Evolutionary conservation across 2,329 filamentous ascomycete species (phyloP), one percentile per base, ranked within the genome.

Genomic region (Zymoseptoria pseudotritici): DNA sequence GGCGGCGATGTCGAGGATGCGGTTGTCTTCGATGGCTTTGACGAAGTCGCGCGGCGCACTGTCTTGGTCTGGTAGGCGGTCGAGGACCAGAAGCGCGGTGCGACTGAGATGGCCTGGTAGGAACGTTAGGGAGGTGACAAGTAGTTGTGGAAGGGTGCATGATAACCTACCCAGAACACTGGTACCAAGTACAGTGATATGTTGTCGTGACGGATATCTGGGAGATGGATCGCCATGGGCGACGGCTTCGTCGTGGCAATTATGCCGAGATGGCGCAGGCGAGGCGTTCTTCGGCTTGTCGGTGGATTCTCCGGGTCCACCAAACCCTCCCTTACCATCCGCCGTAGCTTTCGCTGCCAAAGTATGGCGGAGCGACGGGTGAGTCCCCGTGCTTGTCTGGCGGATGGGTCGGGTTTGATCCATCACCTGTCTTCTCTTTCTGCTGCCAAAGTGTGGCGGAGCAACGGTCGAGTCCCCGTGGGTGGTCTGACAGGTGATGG

Each of bases 21-120:
- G 67, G 56, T 73, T 68, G 36, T 66, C 62, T n/a, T 66, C 62
- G 31, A 74, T 64, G 13, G 29, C 57, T 19, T 63, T 57, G 11
- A 61, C 59, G 53, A 71, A 73, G 22, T 64, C 66, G 20, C 74
- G 70, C 1, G 74, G 74, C 2, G 63, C 58, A 20, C 62, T 8
- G 63, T 61, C 31, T 61, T 60, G 19, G 24, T 50, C 31, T 61
- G 61, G 60, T 56, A 66, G 55, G 61, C 57, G 2, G 55, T 60
- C 9, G 62, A 61, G 20, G 72, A 69, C 59, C 72, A 74, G 61
- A 70, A 59, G 58, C 74, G 74, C 6, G 76, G 75, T 4, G 63
- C 55, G 51, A 76, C 61, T 54, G 70, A 65, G 21, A 74, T 54
- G 50, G 56, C 50, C 63, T 65, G 55, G 20, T 42, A 70, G 36